Base-by-base conservation (phyloP, 805 yeast species). In the Teunomyces atbi region DNA sequence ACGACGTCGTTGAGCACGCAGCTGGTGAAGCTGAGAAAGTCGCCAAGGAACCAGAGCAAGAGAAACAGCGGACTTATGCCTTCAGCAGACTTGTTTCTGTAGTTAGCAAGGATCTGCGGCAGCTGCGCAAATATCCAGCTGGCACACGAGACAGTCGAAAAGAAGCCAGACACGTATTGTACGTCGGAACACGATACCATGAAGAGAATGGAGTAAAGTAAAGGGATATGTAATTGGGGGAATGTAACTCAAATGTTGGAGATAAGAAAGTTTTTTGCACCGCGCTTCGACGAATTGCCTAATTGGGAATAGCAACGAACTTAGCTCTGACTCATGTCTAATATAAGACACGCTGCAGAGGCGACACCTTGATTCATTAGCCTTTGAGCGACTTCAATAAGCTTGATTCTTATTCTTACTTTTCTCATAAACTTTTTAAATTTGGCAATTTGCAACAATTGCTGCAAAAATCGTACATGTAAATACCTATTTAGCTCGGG, bases 111-210 rank as follows among this genome's bases (percentile, higher is more conserved):
- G 10, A 84, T 82, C 58, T 85, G 92, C 1, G 91, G 91, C 13
- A 82, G 57, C 61, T 84, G 91, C 2, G 91, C 91, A 60, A 84
- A 81, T 29, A 84, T 68, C 91, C 92, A 85, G 48, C 83, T 74
- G 5, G 66, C 62, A 32, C 81, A 65, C 3, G 86, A 81, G 5
- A 55, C 28, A 5, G 58, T 47, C 46, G 58, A 50, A 44, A 60
- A 57, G 34, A 53, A 18, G 6, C 47, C 41, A 7, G 64, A 55
- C 3, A 55, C 20, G 18, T 19, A 41, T 38, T 45, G 43, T 19
- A 27, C 40, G 4, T 19, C 34, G 13, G 45, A 48, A 16, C 45
- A 36, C 39, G 39, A 23, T 5, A 44, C 38, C 47, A 47, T 44
- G 18, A 18, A 19, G 6, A 18, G 5, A 3, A 19, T 5, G 6